phyloP scores from a whole-genome alignment of 2,329 filamentous ascomycete species.

The Ophiostoma montium region DNA sequence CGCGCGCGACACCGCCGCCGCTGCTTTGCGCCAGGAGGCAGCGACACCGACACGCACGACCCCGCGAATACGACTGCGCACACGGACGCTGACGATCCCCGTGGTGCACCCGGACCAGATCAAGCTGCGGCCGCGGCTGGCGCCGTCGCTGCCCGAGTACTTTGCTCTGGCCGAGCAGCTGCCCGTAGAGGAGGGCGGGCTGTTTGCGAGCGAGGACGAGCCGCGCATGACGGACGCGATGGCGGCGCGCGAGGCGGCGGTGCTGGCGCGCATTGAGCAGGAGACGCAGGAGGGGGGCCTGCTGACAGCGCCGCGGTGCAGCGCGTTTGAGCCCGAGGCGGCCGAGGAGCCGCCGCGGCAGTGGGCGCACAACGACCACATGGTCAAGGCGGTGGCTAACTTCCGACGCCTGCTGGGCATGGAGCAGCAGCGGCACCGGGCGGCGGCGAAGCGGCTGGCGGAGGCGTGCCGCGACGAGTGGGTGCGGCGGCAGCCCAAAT shows the following conservation, averaged over 20 bases:
- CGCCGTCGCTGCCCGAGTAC: slow-evolving; percentile 43
- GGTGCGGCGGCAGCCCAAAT: slow-evolving; percentile 59
- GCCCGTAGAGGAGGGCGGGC: slow-evolving; percentile 43
- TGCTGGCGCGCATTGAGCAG: slow-evolving; percentile 55
- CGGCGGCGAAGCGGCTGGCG: slow-evolving; percentile 66
- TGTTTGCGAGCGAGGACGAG: slow-evolving; percentile 40
- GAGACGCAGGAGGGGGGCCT: slow-evolving; percentile 64
- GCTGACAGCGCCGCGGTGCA: slow-evolving; percentile 56
- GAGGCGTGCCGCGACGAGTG: slow-evolving; percentile 65
- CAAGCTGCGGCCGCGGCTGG: slow-evolving; percentile 37
- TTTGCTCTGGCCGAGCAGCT: slow-evolving; percentile 35
- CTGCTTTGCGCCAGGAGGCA: background rate
- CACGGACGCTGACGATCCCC: slow-evolving; percentile 35
- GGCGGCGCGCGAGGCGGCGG: slow-evolving; percentile 51
- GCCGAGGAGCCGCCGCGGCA: slow-evolving; percentile 60
- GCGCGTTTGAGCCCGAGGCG: slow-evolving; percentile 57
- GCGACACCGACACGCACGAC: slow-evolving; percentile 19
- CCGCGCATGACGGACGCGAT: slow-evolving; percentile 44
- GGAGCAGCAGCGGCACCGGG: slow-evolving; percentile 65
- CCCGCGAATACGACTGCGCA: slow-evolving; percentile 35
- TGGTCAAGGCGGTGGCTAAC: slow-evolving; percentile 63
- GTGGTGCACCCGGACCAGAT: slow-evolving; percentile 46
- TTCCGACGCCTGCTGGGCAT: slow-evolving; percentile 67
- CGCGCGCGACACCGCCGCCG: background rate
- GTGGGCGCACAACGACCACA: slow-evolving; percentile 78